Evolutionary conservation across 129 eudicot species (phyloP).

Genomic region (Solidago caesia): DNA sequence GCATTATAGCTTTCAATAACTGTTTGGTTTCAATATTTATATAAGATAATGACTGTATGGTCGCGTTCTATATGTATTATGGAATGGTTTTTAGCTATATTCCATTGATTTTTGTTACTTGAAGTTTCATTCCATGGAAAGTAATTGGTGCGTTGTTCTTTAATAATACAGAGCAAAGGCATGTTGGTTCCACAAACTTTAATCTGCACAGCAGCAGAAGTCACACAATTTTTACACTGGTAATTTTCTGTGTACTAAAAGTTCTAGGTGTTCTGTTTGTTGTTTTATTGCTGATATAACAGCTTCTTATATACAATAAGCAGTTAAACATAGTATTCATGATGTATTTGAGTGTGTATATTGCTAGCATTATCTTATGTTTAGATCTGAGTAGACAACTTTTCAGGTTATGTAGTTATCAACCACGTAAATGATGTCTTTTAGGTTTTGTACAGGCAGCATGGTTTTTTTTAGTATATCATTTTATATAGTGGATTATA

Average conservation of each 20-base stretch:
- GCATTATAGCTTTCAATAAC: background rate
- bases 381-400: background rate
- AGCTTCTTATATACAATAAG: background rate
- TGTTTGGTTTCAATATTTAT: background rate
- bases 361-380: background rate
- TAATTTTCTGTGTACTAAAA: constrained; percentile 20
- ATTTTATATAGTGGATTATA: too few relatives aligned
- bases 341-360: constrained; percentile 3
- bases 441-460: too few relatives aligned
- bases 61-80: background rate
- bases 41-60: background rate
- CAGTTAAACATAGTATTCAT: background rate
- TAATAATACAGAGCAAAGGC: constrained; percentile 67
- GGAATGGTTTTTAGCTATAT: constrained; percentile 1
- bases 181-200: constrained; percentile 87
- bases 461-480: too few relatives aligned
- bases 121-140: constrained; percentile 1
- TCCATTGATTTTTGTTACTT: background rate
- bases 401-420: background rate
- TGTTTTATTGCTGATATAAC: constrained; percentile 19
- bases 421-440: too few relatives aligned
- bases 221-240: constrained; percentile 91
- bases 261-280: background rate
- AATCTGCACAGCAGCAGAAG: constrained; percentile 89
- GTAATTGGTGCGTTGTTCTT: constrained; percentile 11